Percentiles rank a stretch among this genome's conserved stretches.
phyloP scores from a whole-genome alignment of 2,329 filamentous ascomycete species.

The Alternaria triticina region DNA sequence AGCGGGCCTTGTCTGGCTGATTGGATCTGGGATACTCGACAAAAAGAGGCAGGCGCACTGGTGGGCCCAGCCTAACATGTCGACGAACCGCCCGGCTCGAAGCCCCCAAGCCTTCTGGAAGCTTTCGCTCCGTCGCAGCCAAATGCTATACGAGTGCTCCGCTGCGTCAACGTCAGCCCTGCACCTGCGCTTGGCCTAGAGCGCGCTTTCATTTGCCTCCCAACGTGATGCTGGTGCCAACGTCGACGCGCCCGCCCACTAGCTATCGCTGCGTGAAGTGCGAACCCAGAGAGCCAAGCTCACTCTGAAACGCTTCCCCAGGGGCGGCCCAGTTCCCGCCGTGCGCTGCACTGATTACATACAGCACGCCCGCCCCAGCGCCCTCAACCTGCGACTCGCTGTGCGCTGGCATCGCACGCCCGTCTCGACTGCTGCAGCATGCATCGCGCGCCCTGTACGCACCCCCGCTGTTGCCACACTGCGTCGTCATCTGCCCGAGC shows the following conservation, averaged over 20 bases:
- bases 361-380: slow-evolving; percentile 4
- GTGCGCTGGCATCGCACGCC: slow-evolving; percentile 8
- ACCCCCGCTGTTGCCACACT: slow-evolving; percentile 13
- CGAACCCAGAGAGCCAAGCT: slow-evolving; percentile 18
- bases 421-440: background rate
- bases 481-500: slow-evolving; percentile 22
- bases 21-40: slow-evolving; percentile 14
- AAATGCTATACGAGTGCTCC: slow-evolving; percentile 3
- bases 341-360: slow-evolving; percentile 10
- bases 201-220: background rate
- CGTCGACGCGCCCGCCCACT: slow-evolving; percentile 10
- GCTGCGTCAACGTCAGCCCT: slow-evolving; percentile 12
- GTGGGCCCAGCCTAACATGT: slow-evolving; percentile 9
- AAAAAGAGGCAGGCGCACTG: slow-evolving; percentile 10
- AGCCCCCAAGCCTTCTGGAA: slow-evolving; percentile 23
- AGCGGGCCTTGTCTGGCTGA: slow-evolving; percentile 10
- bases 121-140: slow-evolving; percentile 6
- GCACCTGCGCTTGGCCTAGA: background rate
- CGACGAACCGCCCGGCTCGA: slow-evolving; percentile 12
- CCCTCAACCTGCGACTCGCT: background rate
- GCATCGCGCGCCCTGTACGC: background rate
- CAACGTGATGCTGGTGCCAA: background rate
- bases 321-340: slow-evolving; percentile 8
- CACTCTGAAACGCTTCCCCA: slow-evolving; percentile 23
- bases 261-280: background rate